These are phyloP conservation scores for Nakazawaea ishiwadae DNA, from an alignment of 805 yeast species.

Conservation along the genomic window DNA sequence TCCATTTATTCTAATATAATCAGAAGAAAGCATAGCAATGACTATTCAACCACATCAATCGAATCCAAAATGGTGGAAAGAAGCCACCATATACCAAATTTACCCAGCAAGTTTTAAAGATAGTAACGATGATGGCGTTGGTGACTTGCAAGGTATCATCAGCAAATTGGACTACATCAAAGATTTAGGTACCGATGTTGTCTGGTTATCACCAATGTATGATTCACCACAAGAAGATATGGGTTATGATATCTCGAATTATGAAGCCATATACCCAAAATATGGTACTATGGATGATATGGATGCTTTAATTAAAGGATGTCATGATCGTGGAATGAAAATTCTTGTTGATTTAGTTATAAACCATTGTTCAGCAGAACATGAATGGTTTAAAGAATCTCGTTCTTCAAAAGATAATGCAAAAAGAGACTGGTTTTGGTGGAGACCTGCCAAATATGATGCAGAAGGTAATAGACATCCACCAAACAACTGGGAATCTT, in stretches of 20 bases:
- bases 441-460: slow-evolving; percentile 47
- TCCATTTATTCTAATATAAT: no score
- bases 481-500: slow-evolving; percentile 53
- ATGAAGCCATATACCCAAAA: slow-evolving; percentile 45
- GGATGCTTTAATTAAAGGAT: slow-evolving; percentile 40
- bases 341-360: slow-evolving; percentile 52
- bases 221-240: slow-evolving; percentile 58
- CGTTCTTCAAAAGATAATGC: slow-evolving; percentile 44
- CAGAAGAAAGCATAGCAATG: neutral
- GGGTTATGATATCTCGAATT: slow-evolving; percentile 59
- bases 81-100: slow-evolving; percentile 52
- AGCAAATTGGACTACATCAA: slow-evolving; percentile 47
- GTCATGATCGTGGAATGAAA: slow-evolving; percentile 46
- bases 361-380: slow-evolving; percentile 53
- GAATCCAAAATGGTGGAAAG: slow-evolving; percentile 47
- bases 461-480: slow-evolving; percentile 47
- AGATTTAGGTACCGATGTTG: slow-evolving; percentile 43
- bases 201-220: slow-evolving; percentile 57
- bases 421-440: slow-evolving; percentile 58
- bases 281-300: slow-evolving; percentile 53
- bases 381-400: slow-evolving; percentile 55
- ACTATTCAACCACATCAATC: slow-evolving; percentile 3
- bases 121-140: slow-evolving; percentile 55
- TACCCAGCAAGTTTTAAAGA: slow-evolving; percentile 61
- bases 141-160: slow-evolving; percentile 52